Evolutionary conservation across 2,329 filamentous ascomycete genomes (phyloP).

Genomic region (Aspergillus transmontanensis): DNA sequence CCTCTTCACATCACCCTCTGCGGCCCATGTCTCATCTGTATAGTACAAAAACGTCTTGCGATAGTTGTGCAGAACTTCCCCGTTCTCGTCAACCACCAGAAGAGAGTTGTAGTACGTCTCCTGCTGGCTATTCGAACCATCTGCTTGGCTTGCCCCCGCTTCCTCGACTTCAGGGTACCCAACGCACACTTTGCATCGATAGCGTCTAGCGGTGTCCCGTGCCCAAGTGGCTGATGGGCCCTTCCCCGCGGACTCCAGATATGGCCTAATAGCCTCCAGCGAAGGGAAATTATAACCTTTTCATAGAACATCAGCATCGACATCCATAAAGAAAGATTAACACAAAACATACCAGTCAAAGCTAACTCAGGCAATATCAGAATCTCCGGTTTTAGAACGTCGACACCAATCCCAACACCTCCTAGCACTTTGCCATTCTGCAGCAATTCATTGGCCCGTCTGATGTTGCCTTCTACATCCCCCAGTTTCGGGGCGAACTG

Average conservation of each 20-base stretch:
- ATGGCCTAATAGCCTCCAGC: conserved; percentile 58
- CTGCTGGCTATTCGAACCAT: conserved; percentile 2
- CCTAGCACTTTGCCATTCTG: conserved; percentile 32
- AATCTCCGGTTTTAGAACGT: conserved; percentile 51
- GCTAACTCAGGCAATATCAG: conserved; percentile 65
- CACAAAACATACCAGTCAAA: conserved; percentile 54
- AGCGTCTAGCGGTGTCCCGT: conserved; percentile 53
- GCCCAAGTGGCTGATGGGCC: conserved; percentile 63
- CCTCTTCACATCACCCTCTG: conserved; percentile 49
- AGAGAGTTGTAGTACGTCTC: conserved; percentile 60
- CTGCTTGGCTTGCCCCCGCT: neutral
- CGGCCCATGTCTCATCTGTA: conserved; percentile 67
- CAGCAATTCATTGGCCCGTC: conserved; percentile 46
- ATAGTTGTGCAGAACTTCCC: conserved; percentile 61
- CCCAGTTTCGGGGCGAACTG: conserved; percentile 49
- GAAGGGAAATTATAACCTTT: conserved; percentile 66
- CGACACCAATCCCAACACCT: conserved; percentile 18
- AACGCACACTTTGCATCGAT: conserved; percentile 63
- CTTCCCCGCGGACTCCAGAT: conserved; percentile 59
- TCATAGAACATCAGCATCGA: neutral
- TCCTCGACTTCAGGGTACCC: conserved; percentile 61
- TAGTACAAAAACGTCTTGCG: conserved; percentile 68
- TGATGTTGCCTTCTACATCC: conserved; percentile 49
- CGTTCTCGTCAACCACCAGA: conserved; percentile 58
- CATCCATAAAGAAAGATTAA: neutral